A percentile compares a stretch with the other conserved stretches of the same genome.
Evolutionary conservation across 2,329 filamentous ascomycete species (phyloP).

Genomic region (Fusarium humuli): DNA sequence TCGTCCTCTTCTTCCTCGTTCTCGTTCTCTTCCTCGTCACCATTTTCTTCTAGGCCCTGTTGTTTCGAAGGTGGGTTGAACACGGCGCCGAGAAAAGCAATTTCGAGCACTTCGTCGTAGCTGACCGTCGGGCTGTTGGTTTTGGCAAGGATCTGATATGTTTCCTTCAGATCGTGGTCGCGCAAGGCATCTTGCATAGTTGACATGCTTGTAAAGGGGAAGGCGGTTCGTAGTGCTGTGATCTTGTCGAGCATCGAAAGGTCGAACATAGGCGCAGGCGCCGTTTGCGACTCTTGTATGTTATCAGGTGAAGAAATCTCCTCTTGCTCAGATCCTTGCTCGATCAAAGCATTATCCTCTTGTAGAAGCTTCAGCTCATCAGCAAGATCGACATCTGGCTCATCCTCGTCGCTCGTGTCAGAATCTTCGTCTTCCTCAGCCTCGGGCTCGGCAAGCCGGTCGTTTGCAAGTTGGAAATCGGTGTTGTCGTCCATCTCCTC

Average conservation of each 20-base stretch:
- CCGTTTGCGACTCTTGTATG: neutral
- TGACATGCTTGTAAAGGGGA: slow-evolving; percentile 54
- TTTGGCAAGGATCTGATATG: slow-evolving; percentile 54
- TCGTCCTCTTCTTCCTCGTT: slow-evolving; percentile 7
- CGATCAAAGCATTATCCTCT: slow-evolving; percentile 38
- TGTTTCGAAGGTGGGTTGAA: neutral
- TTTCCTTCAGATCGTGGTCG: slow-evolving; percentile 50
- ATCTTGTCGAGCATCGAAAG: slow-evolving; percentile 49
- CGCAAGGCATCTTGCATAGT: slow-evolving; percentile 54
- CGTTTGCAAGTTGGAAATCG: slow-evolving; percentile 40
- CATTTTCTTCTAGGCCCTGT: slow-evolving; percentile 1
- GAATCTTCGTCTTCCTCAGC: slow-evolving; percentile 37
- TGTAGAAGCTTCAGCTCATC: slow-evolving; percentile 41
- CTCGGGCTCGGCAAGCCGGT: neutral
- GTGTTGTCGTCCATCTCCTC: slow-evolving; percentile 45
- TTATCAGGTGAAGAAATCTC: slow-evolving; percentile 8
- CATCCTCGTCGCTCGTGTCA: slow-evolving; percentile 27
- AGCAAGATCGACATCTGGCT: slow-evolving; percentile 28
- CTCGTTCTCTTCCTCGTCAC: slow-evolving; percentile 12
- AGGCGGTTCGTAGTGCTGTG: slow-evolving; percentile 56
- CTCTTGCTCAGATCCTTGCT: slow-evolving; percentile 16
- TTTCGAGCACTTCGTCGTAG: slow-evolving; percentile 52
- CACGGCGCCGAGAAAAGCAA: slow-evolving; percentile 36
- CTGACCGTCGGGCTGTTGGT: slow-evolving; percentile 49
- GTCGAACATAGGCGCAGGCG: slow-evolving; percentile 9